Evolutionary conservation across 225 moss, liverwort and hornwort genomes (phyloP).

Genomic region (Sphagnum tenellum): DNA sequence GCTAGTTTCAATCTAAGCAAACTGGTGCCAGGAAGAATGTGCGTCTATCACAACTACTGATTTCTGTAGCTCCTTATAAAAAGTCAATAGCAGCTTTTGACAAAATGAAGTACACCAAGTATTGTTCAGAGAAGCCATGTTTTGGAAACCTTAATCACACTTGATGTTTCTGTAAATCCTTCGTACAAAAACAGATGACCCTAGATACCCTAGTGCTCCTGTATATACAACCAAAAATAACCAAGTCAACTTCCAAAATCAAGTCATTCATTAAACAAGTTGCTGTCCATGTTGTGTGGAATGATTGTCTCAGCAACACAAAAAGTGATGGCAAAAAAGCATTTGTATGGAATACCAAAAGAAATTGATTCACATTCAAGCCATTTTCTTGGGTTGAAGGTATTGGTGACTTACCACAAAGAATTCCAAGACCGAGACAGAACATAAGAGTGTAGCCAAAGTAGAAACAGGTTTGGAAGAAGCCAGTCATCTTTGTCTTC

Average conservation of each 20-base stretch:
- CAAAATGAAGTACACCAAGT: too few relatives aligned
- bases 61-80: too few relatives aligned
- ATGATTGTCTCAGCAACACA: too few relatives aligned
- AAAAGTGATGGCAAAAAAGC: too few relatives aligned
- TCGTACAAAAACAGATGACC: constrained; percentile 86
- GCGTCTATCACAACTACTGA: too few relatives aligned
- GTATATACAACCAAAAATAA: constrained; percentile 7
- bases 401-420: constrained; percentile 61
- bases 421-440: constrained; percentile 84
- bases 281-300: too few relatives aligned
- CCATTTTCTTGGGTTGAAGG: background rate
- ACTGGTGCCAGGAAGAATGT: too few relatives aligned
- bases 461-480: constrained; percentile 99
- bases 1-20: too few relatives aligned
- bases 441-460: constrained; percentile 99
- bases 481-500: constrained; percentile 99
- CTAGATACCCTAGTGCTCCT: constrained; percentile 97
- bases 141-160: constrained; percentile 58
- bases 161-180: constrained; percentile 97
- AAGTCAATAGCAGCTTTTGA: too few relatives aligned
- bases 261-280: too few relatives aligned
- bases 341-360: background rate
- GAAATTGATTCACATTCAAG: background rate
- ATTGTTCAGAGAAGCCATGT: background rate
- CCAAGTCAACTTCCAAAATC: too few relatives aligned